These are phyloP conservation scores for Ceratocystis albifundus DNA, from an alignment of 2,329 filamentous ascomycete genomes.

Conservation along the genomic window DNA sequence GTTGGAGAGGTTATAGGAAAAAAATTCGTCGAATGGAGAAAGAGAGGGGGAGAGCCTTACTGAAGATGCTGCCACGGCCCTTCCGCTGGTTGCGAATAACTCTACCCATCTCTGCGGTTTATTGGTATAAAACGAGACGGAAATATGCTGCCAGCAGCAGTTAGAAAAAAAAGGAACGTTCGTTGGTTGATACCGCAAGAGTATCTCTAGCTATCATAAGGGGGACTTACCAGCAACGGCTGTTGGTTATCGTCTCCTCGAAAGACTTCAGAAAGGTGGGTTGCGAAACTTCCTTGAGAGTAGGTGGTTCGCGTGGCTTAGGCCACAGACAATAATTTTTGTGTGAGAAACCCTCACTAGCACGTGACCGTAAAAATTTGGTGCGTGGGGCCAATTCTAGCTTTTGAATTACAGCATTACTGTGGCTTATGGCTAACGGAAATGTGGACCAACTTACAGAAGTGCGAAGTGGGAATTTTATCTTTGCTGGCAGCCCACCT, in stretches of 20 bases:
- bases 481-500: background rate
- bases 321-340: conserved; percentile 24
- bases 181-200: background rate
- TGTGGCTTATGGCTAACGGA: background rate
- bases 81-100: conserved; percentile 57
- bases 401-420: background rate
- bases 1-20: conserved; percentile 28
- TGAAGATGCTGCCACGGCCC: conserved; percentile 49
- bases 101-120: conserved; percentile 39
- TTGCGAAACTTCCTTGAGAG: conserved; percentile 23
- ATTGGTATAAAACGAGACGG: conserved; percentile 23
- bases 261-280: conserved; percentile 24
- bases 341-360: conserved; percentile 23
- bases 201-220: conserved; percentile 17
- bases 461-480: background rate
- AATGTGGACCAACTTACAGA: background rate
- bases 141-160: conserved; percentile 24
- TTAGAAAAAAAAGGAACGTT: conserved; percentile 21
- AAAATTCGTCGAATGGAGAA: conserved; percentile 24
- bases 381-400: conserved; percentile 18
- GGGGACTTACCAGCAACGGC: conserved; percentile 23
- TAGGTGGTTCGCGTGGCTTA: conserved; percentile 23
- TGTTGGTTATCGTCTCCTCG: conserved; percentile 24
- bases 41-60: conserved; percentile 30
- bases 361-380: conserved; percentile 19